Percentiles rank a stretch among this genome's conserved stretches.
phyloP scores from a whole-genome alignment of 257 asterid genomes.

The Dorcoceras hygrometricum region DNA sequence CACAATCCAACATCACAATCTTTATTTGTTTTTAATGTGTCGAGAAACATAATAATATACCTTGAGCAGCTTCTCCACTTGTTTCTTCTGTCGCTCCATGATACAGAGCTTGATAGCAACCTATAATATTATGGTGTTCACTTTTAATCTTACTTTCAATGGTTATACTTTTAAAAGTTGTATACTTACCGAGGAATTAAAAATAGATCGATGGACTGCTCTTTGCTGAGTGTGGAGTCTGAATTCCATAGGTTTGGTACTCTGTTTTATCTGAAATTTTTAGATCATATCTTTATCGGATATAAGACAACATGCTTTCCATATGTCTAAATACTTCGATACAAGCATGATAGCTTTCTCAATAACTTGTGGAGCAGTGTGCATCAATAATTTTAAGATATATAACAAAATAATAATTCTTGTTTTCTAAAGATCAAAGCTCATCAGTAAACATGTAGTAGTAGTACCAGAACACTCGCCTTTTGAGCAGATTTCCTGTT shows the following conservation, averaged over 20 bases:
- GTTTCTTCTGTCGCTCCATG: conserved; percentile 60
- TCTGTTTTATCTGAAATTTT: conserved; percentile 50
- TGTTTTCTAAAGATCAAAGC: too few species aligned
- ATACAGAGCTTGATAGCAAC: conserved; percentile 54
- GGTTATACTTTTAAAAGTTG: too few species aligned
- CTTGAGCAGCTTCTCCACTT: conserved; percentile 61
- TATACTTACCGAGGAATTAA: conserved; percentile 53
- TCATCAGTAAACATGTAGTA: too few species aligned
- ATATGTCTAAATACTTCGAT: too few species aligned
- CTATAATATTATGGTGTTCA: conserved; percentile 24
- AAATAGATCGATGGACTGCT: conserved; percentile 66
- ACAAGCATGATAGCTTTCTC: too few species aligned
- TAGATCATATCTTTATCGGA: conserved; percentile 26
- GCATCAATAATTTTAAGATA: too few species aligned
- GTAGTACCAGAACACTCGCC: conserved; percentile 31
- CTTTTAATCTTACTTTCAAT: background rate
- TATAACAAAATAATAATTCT: too few species aligned
- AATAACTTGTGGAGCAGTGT: too few species aligned
- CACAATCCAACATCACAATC: background rate
- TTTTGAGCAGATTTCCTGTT: conserved; percentile 47
- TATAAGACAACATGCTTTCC: background rate
- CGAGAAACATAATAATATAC: conserved; percentile 23
- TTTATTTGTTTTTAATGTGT: too few species aligned
- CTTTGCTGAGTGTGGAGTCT: conserved; percentile 77
- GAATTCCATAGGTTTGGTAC: conserved; percentile 54